Evolutionary conservation across 2,329 filamentous ascomycete genomes (phyloP).

Genomic region (Lasiodiplodia sp.): DNA sequence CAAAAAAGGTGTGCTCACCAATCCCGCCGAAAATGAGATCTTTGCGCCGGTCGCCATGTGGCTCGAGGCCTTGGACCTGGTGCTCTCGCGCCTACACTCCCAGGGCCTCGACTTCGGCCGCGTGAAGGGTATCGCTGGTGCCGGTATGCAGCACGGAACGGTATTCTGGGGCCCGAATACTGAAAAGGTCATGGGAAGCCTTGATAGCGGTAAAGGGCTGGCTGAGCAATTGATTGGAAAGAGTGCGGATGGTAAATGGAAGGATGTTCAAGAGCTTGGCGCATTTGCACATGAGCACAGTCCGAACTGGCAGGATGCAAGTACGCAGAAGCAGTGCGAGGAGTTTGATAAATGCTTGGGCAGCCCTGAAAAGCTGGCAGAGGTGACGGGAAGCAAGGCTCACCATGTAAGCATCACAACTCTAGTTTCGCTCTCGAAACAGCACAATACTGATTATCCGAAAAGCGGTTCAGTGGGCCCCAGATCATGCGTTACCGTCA

Average conservation of each 20-base stretch:
- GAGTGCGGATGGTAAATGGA: constrained; percentile 37
- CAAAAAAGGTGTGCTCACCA: constrained; percentile 85
- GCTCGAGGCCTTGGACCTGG: constrained; percentile 89
- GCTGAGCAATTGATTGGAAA: constrained; percentile 70
- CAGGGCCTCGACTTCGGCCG: constrained; percentile 75
- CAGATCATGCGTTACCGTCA: constrained; percentile 90
- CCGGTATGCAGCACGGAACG: constrained; percentile 97
- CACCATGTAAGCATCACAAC: constrained; percentile 77
- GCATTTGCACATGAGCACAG: constrained; percentile 86
- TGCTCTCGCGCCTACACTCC: constrained; percentile 74
- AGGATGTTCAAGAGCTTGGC: constrained; percentile 47
- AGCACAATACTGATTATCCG: constrained; percentile 31
- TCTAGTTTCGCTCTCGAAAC: not conserved
- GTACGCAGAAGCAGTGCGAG: constrained; percentile 91
- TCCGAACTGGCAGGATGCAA: constrained; percentile 98
- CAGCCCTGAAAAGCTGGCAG: constrained; percentile 71
- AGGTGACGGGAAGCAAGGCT: constrained; percentile 86
- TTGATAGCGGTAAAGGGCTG: constrained; percentile 69
- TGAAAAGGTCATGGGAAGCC: constrained; percentile 65
- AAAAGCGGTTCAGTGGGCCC: constrained; percentile 90
- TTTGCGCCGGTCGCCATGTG: constrained; percentile 93
- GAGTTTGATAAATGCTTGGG: constrained; percentile 80
- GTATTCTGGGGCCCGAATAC: constrained; percentile 87
- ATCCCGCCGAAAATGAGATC: constrained; percentile 84
- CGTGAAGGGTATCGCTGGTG: constrained; percentile 84